These are phyloP conservation scores for Colletotrichum cuscutae DNA, from an alignment of 2,329 filamentous ascomycete species.

Conservation along the genomic window DNA sequence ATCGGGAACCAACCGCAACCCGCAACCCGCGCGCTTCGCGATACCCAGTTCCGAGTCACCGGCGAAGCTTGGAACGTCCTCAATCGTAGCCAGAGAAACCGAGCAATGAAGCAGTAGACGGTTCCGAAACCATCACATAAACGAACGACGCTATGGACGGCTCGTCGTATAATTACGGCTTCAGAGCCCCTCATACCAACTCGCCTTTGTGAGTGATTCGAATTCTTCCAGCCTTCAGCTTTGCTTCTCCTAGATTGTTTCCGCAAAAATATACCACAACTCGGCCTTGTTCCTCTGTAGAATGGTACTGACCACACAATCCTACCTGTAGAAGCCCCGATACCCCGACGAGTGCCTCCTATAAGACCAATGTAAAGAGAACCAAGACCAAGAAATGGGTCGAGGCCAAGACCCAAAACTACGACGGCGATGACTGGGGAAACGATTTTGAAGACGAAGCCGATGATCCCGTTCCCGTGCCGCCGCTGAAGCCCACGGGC, in stretches of 20 bases:
- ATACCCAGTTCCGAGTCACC: conserved; percentile 4
- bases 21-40: conserved; percentile 5
- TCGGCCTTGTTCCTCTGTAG: not conserved
- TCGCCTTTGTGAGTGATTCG: conserved; percentile 28
- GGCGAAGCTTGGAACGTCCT: not conserved
- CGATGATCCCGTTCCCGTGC: conserved; percentile 51
- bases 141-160: conserved; percentile 28
- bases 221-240: not conserved
- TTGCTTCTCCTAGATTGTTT: not conserved
- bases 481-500: conserved; percentile 36
- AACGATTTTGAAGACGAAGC: conserved; percentile 68
- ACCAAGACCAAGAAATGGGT: conserved; percentile 96
- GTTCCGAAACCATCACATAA: not conserved
- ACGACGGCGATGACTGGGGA: conserved; percentile 96
- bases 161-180: conserved; percentile 31
- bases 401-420: conserved; percentile 85
- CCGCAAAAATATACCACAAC: not conserved
- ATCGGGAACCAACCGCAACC: not conserved
- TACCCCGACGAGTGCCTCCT: conserved; percentile 52
- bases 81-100: not conserved
- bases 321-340: conserved; percentile 30
- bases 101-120: conserved; percentile 26
- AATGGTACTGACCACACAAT: not conserved
- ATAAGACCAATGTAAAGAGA: conserved; percentile 88
- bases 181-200: conserved; percentile 25